phyloP scores from a whole-genome alignment of 345 rosid species.

The Aurinia saxatilis region DNA sequence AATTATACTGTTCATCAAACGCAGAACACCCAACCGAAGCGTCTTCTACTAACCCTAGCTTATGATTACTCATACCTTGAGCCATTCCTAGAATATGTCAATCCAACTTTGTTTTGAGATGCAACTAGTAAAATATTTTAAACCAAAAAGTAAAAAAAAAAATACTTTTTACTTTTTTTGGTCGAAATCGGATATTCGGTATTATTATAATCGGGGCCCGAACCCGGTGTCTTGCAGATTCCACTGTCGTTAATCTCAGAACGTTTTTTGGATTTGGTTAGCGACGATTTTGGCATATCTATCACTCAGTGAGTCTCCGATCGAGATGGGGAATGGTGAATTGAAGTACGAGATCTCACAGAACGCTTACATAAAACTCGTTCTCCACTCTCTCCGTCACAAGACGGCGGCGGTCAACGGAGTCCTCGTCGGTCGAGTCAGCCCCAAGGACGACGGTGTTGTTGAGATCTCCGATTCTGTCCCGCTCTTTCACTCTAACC shows the following conservation, averaged over 20 bases:
- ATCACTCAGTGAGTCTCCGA: constrained; percentile 16
- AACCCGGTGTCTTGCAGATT: constrained; percentile 8
- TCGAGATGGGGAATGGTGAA: constrained; percentile 43
- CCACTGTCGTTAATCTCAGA: constrained; percentile 15
- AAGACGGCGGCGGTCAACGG: constrained; percentile 83
- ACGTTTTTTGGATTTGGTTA: no score
- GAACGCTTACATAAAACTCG: constrained; percentile 78
- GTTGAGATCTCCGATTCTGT: constrained; percentile 81
- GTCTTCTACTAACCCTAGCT: constrained; percentile 92
- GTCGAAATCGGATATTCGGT: not conserved
- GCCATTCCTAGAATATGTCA: no score
- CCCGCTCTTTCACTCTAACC: constrained; percentile 86
- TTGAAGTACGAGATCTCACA: constrained; percentile 70
- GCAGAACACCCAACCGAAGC: constrained; percentile 75
- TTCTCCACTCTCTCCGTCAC: constrained; percentile 79
- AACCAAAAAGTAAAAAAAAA: no score
- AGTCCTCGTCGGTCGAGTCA: constrained; percentile 58
- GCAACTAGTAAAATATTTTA: no score
- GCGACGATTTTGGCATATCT: no score
- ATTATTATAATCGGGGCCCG: not conserved
- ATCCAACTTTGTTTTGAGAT: no score
- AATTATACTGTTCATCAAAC: constrained; percentile 89
- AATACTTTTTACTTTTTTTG: no score
- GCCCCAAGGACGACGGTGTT: constrained; percentile 37
- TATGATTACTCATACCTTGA: constrained; percentile 97